These are phyloP conservation scores for Aspergillus sp. DNA, from an alignment of 2,329 filamentous ascomycete genomes.

Conservation along the genomic window DNA sequence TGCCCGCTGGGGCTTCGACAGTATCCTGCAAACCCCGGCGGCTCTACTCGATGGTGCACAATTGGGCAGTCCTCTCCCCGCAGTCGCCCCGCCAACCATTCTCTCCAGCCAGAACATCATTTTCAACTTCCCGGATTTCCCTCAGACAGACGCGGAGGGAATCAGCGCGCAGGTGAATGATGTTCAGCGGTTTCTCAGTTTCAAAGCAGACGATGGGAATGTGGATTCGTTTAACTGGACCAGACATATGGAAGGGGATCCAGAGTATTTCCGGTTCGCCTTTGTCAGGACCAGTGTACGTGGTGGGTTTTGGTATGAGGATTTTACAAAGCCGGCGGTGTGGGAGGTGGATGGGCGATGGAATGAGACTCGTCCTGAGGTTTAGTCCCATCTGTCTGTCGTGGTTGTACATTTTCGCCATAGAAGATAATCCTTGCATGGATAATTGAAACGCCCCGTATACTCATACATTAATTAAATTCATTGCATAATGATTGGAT, in stretches of 20 bases:
- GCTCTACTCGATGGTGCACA: slow-evolving; percentile 36
- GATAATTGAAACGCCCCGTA: no score
- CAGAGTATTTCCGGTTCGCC: slow-evolving; percentile 39
- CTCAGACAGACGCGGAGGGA: slow-evolving; percentile 44
- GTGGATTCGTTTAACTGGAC: slow-evolving; percentile 29
- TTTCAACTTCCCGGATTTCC: slow-evolving; percentile 28
- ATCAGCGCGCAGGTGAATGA: slow-evolving; percentile 55
- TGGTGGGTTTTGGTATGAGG: slow-evolving; percentile 34
- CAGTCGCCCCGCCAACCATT: slow-evolving; percentile 15
- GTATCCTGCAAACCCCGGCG: slow-evolving; percentile 50
- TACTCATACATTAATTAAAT: no score
- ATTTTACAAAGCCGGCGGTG: slow-evolving; percentile 29
- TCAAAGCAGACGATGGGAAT: slow-evolving; percentile 34
- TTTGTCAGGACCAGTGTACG: slow-evolving; percentile 30
- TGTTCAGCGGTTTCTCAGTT: slow-evolving; percentile 50
- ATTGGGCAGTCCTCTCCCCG: slow-evolving; percentile 26
- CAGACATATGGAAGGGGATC: slow-evolving; percentile 18
- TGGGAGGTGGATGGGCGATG: slow-evolving; percentile 24
- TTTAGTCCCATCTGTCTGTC: no score
- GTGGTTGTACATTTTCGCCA: no score
- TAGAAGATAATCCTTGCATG: no score
- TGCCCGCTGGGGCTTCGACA: slow-evolving; percentile 56
- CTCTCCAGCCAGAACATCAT: slow-evolving; percentile 22
- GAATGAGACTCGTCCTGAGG: slow-evolving; percentile 3
- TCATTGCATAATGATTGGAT: no score